Evolutionary conservation across 176 grass and related monocot species (phyloP).

Genomic region (Secale cereale): DNA sequence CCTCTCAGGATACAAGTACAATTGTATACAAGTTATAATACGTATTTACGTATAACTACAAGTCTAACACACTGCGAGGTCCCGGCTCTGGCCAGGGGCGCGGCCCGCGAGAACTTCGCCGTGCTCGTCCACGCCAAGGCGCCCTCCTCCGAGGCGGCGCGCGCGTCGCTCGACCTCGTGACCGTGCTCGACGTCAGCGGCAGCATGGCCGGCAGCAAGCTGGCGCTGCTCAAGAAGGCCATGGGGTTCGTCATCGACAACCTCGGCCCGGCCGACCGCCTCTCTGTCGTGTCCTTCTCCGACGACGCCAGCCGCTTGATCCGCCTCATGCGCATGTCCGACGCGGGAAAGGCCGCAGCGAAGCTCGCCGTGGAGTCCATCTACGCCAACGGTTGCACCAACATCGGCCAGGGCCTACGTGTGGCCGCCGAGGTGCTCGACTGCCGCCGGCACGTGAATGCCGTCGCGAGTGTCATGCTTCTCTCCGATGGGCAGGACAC

Average conservation of each 20-base stretch:
- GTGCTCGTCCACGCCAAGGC: conserved; percentile 47
- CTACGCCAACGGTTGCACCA: conserved; percentile 36
- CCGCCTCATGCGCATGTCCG: conserved; percentile 38
- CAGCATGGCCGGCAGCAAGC: conserved; percentile 76
- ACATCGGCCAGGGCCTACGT: conserved; percentile 64
- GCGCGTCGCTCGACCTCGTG: conserved; percentile 66
- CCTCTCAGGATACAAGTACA: too few relatives aligned
- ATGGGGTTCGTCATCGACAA: conserved; percentile 85
- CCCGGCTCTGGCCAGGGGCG: conserved; percentile 35
- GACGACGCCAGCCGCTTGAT: conserved; percentile 29
- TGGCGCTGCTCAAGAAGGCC: conserved; percentile 66
- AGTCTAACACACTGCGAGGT: conserved; percentile 31
- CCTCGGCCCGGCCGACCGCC: conserved; percentile 57
- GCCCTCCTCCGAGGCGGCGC: not conserved
- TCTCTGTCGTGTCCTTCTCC: conserved; percentile 72
- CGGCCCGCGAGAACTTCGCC: conserved; percentile 38
- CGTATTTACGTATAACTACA: too few relatives aligned
- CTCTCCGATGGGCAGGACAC: conserved; percentile 85
- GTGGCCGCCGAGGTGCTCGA: conserved; percentile 63
- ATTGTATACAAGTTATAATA: too few relatives aligned
- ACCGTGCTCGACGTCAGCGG: conserved; percentile 80
- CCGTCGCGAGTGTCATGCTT: conserved; percentile 64
- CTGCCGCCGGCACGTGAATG: conserved; percentile 43
- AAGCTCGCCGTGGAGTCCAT: conserved; percentile 55
- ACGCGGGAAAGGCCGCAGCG: conserved; percentile 32